Percentiles rank a stretch among this genome's conserved stretches.
These are phyloP conservation scores for Mortierella sp. DNA, from an alignment of 371 early-diverging fungal species.

Conservation along the genomic window DNA sequence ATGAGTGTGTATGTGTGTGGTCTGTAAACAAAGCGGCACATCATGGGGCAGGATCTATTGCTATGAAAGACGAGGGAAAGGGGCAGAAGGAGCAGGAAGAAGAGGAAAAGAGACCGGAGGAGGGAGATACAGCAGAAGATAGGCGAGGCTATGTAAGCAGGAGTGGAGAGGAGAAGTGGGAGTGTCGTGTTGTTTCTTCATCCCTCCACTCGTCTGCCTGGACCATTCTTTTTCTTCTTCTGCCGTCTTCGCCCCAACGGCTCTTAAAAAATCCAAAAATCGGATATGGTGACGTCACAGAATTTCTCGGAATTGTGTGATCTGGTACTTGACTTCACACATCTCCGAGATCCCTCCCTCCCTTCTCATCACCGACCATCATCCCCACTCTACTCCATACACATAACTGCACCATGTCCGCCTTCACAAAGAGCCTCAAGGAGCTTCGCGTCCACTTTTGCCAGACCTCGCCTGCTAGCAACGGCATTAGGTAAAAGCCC, in stretches of 20 bases:
- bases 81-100: neutral
- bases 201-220: neutral
- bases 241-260: no score
- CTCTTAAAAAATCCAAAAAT: no score
- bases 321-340: no score
- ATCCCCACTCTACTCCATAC: conserved; percentile 11
- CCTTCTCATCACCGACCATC: neutral
- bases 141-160: neutral
- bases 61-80: neutral
- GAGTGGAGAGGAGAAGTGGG: neutral
- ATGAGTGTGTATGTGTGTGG: neutral
- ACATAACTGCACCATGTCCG: conserved; percentile 39
- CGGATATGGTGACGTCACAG: neutral
- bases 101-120: no score
- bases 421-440: conserved; percentile 76
- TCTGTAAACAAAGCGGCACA: neutral
- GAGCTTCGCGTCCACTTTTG: conserved; percentile 94
- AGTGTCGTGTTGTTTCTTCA: neutral
- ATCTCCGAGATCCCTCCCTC: conserved; percentile 5
- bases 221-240: neutral
- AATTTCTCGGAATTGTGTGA: neutral
- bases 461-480: conserved; percentile 87
- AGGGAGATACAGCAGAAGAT: neutral
- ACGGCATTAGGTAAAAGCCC: conserved; percentile 81
- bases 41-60: neutral